Percentiles rank a stretch among this genome's conserved stretches.
phyloP scores from a whole-genome alignment of 2,329 filamentous ascomycete species.

The Penicillium sp. region DNA sequence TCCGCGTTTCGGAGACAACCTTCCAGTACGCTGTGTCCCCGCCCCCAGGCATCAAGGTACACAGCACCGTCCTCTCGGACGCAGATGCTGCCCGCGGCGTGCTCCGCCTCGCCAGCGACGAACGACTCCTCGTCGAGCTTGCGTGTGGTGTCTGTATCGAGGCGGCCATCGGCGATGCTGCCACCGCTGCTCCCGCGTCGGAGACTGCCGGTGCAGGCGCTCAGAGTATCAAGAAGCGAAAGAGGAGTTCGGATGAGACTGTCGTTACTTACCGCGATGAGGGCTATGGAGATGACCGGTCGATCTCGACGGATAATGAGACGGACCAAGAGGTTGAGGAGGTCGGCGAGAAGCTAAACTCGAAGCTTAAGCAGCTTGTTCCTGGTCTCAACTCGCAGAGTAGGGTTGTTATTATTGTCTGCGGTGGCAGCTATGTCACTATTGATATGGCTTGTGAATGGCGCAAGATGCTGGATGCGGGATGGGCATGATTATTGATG shows the following conservation, averaged over 20 bases:
- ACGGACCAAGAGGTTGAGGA: constrained; percentile 21
- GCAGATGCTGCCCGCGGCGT: constrained; percentile 77
- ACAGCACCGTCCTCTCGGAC: constrained; percentile 65
- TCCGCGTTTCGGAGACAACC: constrained; percentile 64
- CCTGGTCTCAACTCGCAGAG: constrained; percentile 62
- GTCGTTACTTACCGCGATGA: constrained; percentile 25
- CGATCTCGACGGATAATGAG: constrained; percentile 27
- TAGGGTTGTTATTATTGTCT: constrained; percentile 80
- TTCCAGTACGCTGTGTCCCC: constrained; percentile 60
- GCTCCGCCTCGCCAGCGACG: constrained; percentile 75
- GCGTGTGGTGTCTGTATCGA: constrained; percentile 79
- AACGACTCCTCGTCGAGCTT: constrained; percentile 75
- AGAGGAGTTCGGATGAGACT: constrained; percentile 16
- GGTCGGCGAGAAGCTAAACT: constrained; percentile 20
- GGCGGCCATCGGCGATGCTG: constrained; percentile 37
- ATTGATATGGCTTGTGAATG: constrained; percentile 61
- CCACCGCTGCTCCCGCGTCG: constrained; percentile 7
- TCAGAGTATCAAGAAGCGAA: constrained; percentile 28
- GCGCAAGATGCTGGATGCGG: constrained; percentile 43
- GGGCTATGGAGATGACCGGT: constrained; percentile 36
- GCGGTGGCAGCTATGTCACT: constrained; percentile 70
- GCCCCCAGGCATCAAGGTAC: constrained; percentile 48
- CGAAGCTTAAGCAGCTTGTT: constrained; percentile 58
- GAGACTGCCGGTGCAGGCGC: constrained; percentile 4
- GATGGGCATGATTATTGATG: constrained; percentile 30